phyloP scores from a whole-genome alignment of 257 asterid species.

The Solanum ossicruentum region DNA sequence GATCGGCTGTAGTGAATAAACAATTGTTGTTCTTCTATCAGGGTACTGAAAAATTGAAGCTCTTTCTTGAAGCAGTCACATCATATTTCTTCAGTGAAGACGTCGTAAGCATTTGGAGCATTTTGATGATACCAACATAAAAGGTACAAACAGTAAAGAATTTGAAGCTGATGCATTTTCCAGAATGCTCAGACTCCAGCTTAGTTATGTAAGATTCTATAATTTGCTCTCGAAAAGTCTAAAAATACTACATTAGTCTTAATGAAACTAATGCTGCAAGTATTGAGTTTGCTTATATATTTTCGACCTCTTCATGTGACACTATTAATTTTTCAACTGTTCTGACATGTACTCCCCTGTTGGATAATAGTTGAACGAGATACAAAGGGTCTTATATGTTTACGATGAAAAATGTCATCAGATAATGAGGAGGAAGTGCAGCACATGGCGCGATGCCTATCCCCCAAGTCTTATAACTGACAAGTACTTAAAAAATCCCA shows the following conservation, averaged over 20 bases:
- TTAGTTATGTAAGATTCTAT: neutral
- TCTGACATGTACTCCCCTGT: no score
- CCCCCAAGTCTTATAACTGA: neutral
- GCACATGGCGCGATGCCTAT: no score
- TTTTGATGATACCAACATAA: neutral
- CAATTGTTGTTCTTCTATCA: neutral
- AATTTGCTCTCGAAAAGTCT: neutral
- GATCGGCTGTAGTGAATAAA: neutral
- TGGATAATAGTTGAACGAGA: no score
- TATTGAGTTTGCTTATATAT: no score
- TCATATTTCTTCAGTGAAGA: neutral
- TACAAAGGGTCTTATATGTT: no score
- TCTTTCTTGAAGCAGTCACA: neutral
- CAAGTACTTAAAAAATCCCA: neutral
- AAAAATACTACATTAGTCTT: neutral
- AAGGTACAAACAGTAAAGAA: neutral
- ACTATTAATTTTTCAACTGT: no score
- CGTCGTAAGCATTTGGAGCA: neutral
- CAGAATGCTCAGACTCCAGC: neutral
- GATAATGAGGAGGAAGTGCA: no score
- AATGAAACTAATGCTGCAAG: neutral
- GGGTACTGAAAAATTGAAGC: slow-evolving; percentile 6
- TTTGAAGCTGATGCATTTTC: slow-evolving; percentile 1
- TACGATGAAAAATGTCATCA: no score
- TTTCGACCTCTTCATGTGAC: no score